Percentiles rank a stretch among this genome's conserved stretches.
Evolutionary conservation across 2,329 filamentous ascomycete genomes (phyloP).

Genomic region (Colletotrichum lupini): DNA sequence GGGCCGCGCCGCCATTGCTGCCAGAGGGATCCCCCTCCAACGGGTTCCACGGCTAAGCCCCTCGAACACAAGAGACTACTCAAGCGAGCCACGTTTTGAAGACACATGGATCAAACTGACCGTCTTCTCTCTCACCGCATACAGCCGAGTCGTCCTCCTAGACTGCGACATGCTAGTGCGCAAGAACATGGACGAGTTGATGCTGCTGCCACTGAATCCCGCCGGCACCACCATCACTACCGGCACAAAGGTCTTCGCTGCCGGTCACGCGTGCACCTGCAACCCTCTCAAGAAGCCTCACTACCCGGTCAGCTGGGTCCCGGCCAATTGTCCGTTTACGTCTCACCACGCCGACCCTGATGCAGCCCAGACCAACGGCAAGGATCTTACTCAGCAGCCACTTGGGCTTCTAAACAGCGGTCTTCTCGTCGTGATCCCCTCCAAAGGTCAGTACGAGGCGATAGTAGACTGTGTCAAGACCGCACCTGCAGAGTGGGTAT

Average conservation of each 20-base stretch:
- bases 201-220: background rate
- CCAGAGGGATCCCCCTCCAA: background rate
- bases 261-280: background rate
- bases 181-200: background rate
- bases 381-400: background rate
- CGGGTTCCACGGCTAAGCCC: background rate
- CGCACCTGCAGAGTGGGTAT: background rate
- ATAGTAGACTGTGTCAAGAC: background rate
- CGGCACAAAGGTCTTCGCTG: background rate
- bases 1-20: background rate
- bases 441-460: background rate
- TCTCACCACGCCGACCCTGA: background rate
- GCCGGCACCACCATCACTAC: background rate
- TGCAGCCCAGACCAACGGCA: background rate
- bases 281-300: background rate
- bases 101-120: constrained; percentile 91
- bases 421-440: background rate
- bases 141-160: constrained; percentile 82
- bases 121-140: constrained; percentile 81
- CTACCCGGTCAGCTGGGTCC: background rate
- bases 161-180: constrained; percentile 70
- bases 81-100: constrained; percentile 83
- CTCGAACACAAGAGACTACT: constrained; percentile 63
- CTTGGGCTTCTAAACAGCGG: background rate
- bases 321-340: background rate